These are phyloP conservation scores for Phytopythium vexans DNA, from an alignment of 352 stramenopile genomes.

Conservation along the genomic window DNA sequence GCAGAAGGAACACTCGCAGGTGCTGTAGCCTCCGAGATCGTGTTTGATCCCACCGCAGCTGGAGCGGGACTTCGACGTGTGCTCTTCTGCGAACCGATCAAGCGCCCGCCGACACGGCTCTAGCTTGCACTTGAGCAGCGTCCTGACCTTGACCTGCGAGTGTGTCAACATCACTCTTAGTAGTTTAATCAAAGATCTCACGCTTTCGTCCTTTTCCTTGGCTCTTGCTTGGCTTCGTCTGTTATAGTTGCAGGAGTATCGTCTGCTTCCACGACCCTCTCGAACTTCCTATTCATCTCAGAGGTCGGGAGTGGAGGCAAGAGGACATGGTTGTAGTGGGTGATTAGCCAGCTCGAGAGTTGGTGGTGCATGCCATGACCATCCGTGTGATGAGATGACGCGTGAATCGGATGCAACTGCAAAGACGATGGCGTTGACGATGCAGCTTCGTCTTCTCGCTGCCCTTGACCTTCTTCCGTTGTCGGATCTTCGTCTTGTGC, in stretches of 20 bases:
- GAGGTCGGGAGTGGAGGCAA: constrained; percentile 8
- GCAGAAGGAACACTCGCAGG: constrained; percentile 2
- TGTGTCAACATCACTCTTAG: constrained; percentile 12
- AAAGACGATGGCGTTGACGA: constrained; percentile 4
- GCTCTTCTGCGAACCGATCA: neutral
- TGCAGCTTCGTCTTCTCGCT: neutral
- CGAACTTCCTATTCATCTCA: constrained; percentile 5
- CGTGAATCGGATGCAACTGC: constrained; percentile 1
- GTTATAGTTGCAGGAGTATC: neutral
- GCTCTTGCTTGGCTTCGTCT: neutral
- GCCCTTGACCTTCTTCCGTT: neutral
- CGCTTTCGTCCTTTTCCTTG: neutral
- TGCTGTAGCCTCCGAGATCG: constrained; percentile 1
- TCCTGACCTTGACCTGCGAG: constrained; percentile 6
- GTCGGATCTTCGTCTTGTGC: neutral
- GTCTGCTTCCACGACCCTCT: constrained; percentile 4
- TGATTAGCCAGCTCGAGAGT: neutral
- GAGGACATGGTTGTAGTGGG: constrained; percentile 10
- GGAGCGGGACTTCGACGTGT: no score
- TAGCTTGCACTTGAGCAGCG: constrained; percentile 11
- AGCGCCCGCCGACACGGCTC: neutral
- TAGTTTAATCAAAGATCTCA: constrained; percentile 1
- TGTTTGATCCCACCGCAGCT: constrained; percentile 6
- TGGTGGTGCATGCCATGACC: constrained; percentile 10
- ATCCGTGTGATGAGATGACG: constrained; percentile 1